Evolutionary conservation across 2,329 filamentous ascomycete species (phyloP), one percentile per base, ranked within the genome.

Genomic region (Elsinoe australis): DNA sequence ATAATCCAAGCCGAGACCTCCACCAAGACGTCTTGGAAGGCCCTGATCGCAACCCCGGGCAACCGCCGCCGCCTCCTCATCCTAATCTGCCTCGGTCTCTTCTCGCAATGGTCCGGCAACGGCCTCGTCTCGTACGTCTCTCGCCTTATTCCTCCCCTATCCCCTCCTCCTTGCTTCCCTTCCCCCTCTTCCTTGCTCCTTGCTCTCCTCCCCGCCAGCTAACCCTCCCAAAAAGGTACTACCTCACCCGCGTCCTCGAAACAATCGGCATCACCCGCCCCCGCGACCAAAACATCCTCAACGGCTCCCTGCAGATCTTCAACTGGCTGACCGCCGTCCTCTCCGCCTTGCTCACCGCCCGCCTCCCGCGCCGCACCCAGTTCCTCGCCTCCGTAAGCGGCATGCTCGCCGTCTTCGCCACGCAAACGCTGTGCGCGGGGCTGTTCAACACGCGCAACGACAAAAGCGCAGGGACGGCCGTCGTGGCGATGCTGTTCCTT

Each of bases 221-320:
- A n/a, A n/a, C n/a, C n/a, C n/a, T n/a, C n/a, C n/a, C n/a, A n/a
- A n/a, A n/a, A n/a, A n/a, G n/a, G n/a, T n/a, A n/a, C n/a, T 64
- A 61, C 52, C 55, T 62, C 38, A 50, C 53, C 19, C 51, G 53
- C 26, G 55, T 62, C 34, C 49, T 64, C 44, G 55, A 59, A 12
- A 54, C 47, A 19, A 57, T 61, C 35, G 61, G 61, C 33, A 58
- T 63, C 33, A 57, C 51, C 17, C 53, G 56, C 44, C 38, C 55
- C 18, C 49, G 56, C 36, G 56, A 58, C 33, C 63, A 66, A 54
- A 59, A 61, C 3, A 52, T 63, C n/a, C 65, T 69, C 51, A 69
- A 69, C 47, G 68, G 70, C 52, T 75, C 79, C 54, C 76, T 79
- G 61, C 80, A 72, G 6, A 73, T 79, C 29, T 70, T 82, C 68